A percentile compares a stretch with the other conserved stretches of the same genome.
Conservation (phyloP, 108 stramenopile genomes). For the Conticribra guillardii region DNA sequence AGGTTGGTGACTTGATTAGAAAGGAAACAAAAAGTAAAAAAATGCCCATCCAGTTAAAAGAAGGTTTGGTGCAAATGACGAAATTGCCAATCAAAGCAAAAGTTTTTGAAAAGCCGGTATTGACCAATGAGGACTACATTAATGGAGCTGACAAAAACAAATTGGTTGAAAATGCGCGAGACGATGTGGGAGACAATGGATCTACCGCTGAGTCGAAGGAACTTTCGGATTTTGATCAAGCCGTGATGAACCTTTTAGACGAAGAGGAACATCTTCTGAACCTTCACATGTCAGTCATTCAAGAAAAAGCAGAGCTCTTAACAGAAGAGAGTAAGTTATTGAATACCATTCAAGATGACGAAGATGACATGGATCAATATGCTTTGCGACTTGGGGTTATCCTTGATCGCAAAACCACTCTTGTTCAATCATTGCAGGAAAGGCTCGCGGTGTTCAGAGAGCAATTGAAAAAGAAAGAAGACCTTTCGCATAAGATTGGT, state of each 20-base stretch:
- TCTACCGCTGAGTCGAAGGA: constrained; percentile 37
- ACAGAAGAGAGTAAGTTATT: constrained; percentile 94
- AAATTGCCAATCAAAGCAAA: not conserved
- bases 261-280: constrained; percentile 96
- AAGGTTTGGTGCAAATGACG: constrained; percentile 6
- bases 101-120: too few relatives aligned
- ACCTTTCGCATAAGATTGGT: too few relatives aligned
- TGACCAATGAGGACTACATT: too few relatives aligned
- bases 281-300: constrained; percentile 86
- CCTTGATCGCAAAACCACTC: constrained; percentile 80
- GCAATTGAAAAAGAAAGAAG: constrained; percentile 33
- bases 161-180: constrained; percentile 4
- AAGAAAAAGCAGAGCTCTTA: constrained; percentile 94
- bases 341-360: constrained; percentile 84
- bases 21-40: constrained; percentile 1
- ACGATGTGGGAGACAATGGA: constrained; percentile 12
- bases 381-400: constrained; percentile 88
- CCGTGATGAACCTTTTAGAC: constrained; percentile 87
- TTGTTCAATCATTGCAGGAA: constrained; percentile 67
- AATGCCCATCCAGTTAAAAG: not conserved
- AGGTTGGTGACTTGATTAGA: not conserved
- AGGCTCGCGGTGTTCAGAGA: constrained; percentile 65
- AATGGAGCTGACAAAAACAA: too few relatives aligned
- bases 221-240: constrained; percentile 75
- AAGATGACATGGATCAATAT: constrained; percentile 94